phyloP scores from a whole-genome alignment of 192 early-diverging fungal species.

The Rhizophagus sp. region DNA sequence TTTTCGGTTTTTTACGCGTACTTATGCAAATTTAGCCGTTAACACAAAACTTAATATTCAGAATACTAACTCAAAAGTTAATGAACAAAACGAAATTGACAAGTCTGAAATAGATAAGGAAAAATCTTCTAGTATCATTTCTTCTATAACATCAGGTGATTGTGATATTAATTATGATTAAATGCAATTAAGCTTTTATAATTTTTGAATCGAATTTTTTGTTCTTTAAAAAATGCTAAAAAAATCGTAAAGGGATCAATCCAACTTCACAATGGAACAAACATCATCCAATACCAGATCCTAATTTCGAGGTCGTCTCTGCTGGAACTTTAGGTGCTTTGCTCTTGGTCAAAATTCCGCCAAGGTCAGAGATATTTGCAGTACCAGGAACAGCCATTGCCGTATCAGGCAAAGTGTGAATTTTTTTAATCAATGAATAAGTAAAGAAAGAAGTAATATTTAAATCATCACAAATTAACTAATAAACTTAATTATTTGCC shows the following conservation, averaged over 20 bases:
- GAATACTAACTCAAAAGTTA: neutral
- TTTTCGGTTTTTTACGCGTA: neutral
- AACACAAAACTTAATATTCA: neutral
- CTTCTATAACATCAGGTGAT: neutral
- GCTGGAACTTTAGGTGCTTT: conserved; percentile 45
- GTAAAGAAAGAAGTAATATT: neutral
- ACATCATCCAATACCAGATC: conserved; percentile 45
- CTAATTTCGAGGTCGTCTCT: conserved; percentile 56
- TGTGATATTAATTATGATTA: neutral
- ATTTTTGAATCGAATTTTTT: neutral
- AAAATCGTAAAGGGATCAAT: conserved; percentile 37
- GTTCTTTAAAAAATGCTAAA: neutral
- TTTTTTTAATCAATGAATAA: neutral
- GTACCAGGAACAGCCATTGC: conserved; percentile 53
- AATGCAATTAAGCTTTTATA: neutral
- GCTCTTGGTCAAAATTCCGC: conserved; percentile 50
- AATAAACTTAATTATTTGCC: neutral
- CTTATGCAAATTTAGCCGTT: neutral
- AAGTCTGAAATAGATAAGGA: neutral
- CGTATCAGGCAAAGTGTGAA: conserved; percentile 48
- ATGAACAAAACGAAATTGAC: neutral
- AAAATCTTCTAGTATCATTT: neutral
- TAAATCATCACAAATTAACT: neutral
- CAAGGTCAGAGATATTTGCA: conserved; percentile 54
- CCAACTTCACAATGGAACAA: conserved; percentile 42